phyloP scores from a whole-genome alignment of 2,329 filamentous ascomycete species.

The Colletotrichum cuscutae region DNA sequence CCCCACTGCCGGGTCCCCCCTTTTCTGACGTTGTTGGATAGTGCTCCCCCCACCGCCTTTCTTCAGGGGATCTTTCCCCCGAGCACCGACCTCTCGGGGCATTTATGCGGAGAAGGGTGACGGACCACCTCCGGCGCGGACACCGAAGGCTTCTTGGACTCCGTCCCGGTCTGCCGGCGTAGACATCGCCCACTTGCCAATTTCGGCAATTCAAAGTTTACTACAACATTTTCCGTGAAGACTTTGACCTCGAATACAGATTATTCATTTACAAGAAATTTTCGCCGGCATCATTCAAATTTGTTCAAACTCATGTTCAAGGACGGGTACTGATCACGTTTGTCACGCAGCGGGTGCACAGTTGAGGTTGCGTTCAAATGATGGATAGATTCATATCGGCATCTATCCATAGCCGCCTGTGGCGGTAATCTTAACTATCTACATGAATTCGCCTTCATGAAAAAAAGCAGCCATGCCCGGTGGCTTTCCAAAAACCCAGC shows the following conservation, averaged over 20 bases:
- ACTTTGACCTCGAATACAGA: too few relatives aligned
- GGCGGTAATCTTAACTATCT: slow-evolving; percentile 36
- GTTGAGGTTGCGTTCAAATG: slow-evolving; percentile 28
- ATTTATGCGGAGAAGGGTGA: neutral
- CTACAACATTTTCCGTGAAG: too few relatives aligned
- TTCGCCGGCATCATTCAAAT: too few relatives aligned
- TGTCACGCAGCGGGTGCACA: neutral
- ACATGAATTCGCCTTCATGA: slow-evolving; percentile 29
- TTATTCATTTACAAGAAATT: too few relatives aligned
- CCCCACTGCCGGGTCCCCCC: neutral
- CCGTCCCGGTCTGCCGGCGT: neutral
- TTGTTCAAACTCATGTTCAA: too few relatives aligned
- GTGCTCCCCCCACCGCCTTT: slow-evolving; percentile 3
- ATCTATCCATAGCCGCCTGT: slow-evolving; percentile 51
- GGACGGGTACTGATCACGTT: too few relatives aligned
- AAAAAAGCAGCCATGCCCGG: slow-evolving; percentile 43
- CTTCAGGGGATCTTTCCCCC: slow-evolving; percentile 29
- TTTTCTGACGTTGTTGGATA: slow-evolving; percentile 19
- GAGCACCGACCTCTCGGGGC: slow-evolving; percentile 12
- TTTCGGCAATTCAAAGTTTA: neutral
- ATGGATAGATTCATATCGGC: slow-evolving; percentile 64
- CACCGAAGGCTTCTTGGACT: neutral
- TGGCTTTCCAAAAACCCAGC: slow-evolving; percentile 41
- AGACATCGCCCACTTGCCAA: neutral
- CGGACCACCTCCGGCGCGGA: neutral